Evolutionary conservation across 2,329 filamentous ascomycete genomes (phyloP), one percentile per base, ranked within the genome.

Genomic region (Fusarium nisikadoi): DNA sequence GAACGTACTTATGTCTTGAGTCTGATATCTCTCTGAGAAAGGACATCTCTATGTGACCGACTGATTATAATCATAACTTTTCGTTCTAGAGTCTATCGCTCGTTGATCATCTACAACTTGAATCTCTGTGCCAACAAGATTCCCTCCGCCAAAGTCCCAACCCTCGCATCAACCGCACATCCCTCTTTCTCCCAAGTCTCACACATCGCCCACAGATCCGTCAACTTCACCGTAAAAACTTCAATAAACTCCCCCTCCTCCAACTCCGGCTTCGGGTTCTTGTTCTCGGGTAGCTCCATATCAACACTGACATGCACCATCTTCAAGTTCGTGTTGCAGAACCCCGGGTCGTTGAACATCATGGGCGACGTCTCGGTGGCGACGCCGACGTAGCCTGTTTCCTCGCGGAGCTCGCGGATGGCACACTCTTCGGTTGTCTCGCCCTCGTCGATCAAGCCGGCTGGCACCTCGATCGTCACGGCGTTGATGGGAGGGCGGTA

Each of bases 231-330:
- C 13, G 88, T 89, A 76, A 95, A 95, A 38, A 91, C 91, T 79
- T 95, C 92, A 77, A 95, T 95, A 78, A 94, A 95, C 81, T 95
- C 93, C 70, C 90, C 91, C 31, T 94, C 93, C 78, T 95, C 93
- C 11, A 95, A 85, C 77, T 92, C 83, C 0, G 93, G 90, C 79
- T 90, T 86, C 3, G 89, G 89, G 58, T 92, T 85, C 78, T 91
- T 87, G 78, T 95, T 95, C 75, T 90, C 90, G 0, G 91, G 87
- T 3, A 90, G 83, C 8, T 83, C 86, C 86, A 93, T 89, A 80
- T 95, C 92, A 70, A 95, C 88, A 3, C 85, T 87, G 45, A 95
- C 89, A 77, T 95, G 92, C 19, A 95, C 89, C 87, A 92, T 91
- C 60, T 87, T 86, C 45, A 91, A 81, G 75, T 91, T 92, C 9